phyloP scores from a whole-genome alignment of 2,329 filamentous ascomycete species.

The Xylaria sp. region DNA sequence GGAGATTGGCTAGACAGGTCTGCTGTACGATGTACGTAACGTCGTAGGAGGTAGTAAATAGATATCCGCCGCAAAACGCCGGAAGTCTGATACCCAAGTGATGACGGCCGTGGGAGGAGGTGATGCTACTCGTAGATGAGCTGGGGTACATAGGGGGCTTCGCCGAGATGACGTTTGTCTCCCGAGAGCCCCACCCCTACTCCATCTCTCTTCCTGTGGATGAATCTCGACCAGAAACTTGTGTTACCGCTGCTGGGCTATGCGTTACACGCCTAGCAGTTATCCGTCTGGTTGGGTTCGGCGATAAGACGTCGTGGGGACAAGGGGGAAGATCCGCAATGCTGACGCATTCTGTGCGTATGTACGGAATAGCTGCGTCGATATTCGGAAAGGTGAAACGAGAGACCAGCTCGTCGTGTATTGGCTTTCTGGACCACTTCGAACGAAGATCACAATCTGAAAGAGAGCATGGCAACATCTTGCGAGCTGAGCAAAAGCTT shows the following conservation, averaged over 20 bases:
- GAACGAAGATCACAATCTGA: neutral
- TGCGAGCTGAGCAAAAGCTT: neutral
- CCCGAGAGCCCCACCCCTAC: neutral
- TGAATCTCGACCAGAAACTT: neutral
- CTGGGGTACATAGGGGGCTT: neutral
- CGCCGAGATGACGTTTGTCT: neutral
- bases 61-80: constrained; percentile 34
- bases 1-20: constrained; percentile 37
- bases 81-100: neutral
- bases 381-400: neutral
- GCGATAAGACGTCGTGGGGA: neutral
- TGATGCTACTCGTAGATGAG: neutral
- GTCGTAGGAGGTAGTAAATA: neutral
- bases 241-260: neutral
- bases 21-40: neutral
- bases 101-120: neutral
- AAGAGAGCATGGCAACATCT: neutral
- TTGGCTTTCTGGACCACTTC: neutral
- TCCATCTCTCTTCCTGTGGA: neutral
- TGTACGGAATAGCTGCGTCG: neutral
- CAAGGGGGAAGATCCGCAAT: neutral
- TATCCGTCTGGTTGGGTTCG: neutral
- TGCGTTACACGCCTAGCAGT: neutral
- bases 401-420: neutral
- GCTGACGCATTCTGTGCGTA: neutral